Evolutionary conservation across 352 stramenopile species (phyloP).

Genomic region (Pythium aquatile): DNA sequence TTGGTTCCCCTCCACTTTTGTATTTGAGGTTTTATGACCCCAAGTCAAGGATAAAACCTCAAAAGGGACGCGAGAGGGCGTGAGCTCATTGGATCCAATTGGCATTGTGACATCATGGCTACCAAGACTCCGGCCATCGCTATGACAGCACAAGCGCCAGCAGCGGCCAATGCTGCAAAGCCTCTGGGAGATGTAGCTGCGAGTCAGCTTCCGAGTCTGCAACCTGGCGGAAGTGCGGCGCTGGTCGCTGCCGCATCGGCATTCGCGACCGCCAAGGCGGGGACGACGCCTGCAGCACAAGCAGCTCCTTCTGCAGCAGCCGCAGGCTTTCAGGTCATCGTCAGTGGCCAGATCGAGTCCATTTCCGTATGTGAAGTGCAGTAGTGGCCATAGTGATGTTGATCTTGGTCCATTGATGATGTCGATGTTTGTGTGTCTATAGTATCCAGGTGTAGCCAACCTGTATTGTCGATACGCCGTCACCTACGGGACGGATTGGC

Average conservation of each 20-base stretch:
- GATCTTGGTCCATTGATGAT: neutral
- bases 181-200: conserved; percentile 8
- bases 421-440: neutral
- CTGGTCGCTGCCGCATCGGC: conserved; percentile 6
- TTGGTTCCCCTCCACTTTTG: conserved; percentile 22
- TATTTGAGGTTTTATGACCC: conserved; percentile 23
- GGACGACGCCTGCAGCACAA: neutral
- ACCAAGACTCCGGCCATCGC: conserved; percentile 1
- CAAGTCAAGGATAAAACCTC: conserved; percentile 14
- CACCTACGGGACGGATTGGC: conserved; percentile 92
- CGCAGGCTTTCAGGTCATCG: conserved; percentile 54
- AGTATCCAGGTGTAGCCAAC: conserved; percentile 81
- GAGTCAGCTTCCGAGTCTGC: neutral
- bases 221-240: neutral
- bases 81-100: neutral
- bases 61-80: conserved; percentile 15
- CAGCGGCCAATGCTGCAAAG: conserved; percentile 17
- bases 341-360: conserved; percentile 57
- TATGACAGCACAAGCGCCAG: conserved; percentile 7
- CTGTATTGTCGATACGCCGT: conserved; percentile 93
- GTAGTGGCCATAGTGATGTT: neutral
- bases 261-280: neutral
- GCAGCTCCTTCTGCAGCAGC: conserved; percentile 2
- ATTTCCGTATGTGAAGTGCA: conserved; percentile 37
- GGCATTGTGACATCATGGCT: neutral